Base-by-base conservation (phyloP, 176 grass and related monocot genomes). In the Alopecurus myosuroides region DNA sequence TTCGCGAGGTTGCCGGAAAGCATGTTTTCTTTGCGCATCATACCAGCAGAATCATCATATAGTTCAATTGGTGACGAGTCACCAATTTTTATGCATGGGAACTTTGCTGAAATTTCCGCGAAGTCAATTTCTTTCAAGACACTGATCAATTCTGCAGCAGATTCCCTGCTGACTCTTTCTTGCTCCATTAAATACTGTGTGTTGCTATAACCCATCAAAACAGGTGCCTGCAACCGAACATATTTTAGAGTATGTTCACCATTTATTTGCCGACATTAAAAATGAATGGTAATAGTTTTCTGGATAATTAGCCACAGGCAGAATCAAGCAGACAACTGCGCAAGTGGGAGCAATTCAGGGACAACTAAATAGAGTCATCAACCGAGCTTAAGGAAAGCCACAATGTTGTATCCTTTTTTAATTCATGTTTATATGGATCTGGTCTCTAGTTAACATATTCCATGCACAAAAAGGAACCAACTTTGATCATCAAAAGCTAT, bases 1-100 rank as follows among this genome's bases (percentile, higher is more conserved):
- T 87, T 79, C 23, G 74, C 80, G 41, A 72, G 70, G 58, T 86
- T 85, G 79, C 91, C 87, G 77, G 89, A 82, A 64, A 90, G 84
- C 23, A 70, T 37, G 51, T 73, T 78, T 72, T 77, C 82, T 72
- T 88, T 77, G 66, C 63, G 58, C 44, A 82, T 41, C 33, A 87
- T 82, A 56, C 49, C 56, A 90, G 75, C n/a, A 84, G 90, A 58
- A 74, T 90, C 91, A 20, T 90, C 89, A 84, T 94, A 98, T 23
- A 98, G 85, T 79, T 81, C 89, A 82, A 98, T 67, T 74, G 76
- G 79, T 68, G 89, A 91, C 31, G 96, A 91, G 36, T 98, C 81
- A 33, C 96, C 89, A 12, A 98, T 70, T 88, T 92, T 89, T 70
- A 98, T 98, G 86, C 87, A 90, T 37, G 93, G 91, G 87, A 92